Evolutionary conservation across 2,329 filamentous ascomycete species (phyloP).

Genomic region (Hortaea sp.): DNA sequence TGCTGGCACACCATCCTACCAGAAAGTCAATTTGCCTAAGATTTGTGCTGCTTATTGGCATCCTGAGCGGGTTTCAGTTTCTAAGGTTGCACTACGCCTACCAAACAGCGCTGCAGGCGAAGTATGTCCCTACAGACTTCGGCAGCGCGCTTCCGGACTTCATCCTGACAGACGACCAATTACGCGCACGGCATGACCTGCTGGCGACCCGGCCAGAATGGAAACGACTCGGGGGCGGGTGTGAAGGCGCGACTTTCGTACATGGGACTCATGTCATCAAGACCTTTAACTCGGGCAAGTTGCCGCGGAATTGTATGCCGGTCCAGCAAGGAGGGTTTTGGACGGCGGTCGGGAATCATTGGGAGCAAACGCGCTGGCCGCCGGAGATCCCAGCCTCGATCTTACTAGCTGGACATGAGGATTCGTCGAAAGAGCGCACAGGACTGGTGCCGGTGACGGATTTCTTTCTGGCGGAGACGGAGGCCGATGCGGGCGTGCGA

Average conservation of each 20-base stretch:
- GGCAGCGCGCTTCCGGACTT: neutral
- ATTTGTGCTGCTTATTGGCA: neutral
- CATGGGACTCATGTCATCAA: neutral
- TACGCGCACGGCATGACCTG: neutral
- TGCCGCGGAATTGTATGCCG: neutral
- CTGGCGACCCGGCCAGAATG: neutral
- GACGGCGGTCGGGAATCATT: neutral
- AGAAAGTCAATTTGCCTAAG: neutral
- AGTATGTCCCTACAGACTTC: neutral
- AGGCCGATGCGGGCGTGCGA: neutral
- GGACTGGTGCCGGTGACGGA: neutral
- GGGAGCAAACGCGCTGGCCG: neutral
- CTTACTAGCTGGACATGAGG: neutral
- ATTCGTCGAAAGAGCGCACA: neutral
- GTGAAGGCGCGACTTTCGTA: neutral
- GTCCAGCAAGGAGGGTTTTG: neutral
- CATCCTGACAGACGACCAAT: neutral
- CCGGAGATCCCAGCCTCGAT: neutral
- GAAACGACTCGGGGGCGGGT: neutral
- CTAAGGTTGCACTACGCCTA: neutral
- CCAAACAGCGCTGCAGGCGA: neutral
- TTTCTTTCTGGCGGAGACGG: neutral
- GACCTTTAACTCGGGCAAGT: neutral
- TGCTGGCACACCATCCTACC: neutral
- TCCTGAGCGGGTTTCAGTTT: neutral